Conservation (phyloP, 768 basidiomycete species). For the Mycena vulgaris region DNA sequence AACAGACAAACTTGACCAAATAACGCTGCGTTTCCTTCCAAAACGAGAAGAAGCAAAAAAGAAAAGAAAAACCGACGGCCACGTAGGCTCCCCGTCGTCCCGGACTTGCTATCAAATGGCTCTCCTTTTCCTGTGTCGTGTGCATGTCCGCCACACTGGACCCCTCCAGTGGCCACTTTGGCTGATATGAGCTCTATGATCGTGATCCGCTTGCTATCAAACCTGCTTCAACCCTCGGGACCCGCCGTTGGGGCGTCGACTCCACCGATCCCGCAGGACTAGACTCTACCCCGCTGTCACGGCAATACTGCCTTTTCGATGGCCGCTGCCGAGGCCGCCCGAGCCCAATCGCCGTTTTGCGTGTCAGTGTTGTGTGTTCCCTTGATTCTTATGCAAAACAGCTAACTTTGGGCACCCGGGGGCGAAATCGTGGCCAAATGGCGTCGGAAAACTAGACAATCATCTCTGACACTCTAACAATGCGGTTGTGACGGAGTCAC, state of each 20-base stretch:
- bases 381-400: background rate
- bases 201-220: constrained; percentile 19
- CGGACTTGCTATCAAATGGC: no score
- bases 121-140: no score
- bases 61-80: no score
- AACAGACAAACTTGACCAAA: constrained; percentile 5
- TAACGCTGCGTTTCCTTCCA: constrained; percentile 10
- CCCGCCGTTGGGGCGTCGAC: no score
- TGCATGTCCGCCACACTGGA: background rate
- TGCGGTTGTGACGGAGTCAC: background rate
- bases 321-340: no score
- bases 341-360: background rate
- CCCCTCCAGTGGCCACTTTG: background rate
- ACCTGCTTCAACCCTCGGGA: constrained; percentile 20
- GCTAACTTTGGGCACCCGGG: background rate
- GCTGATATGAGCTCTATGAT: background rate
- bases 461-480: no score
- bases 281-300: background rate
- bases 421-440: background rate
- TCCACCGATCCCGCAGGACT: no score
- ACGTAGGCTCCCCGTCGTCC: no score
- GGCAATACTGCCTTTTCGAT: background rate
- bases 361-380: background rate
- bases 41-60: background rate
- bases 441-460: background rate